Evolutionary conservation across 176 grass and related monocot species (phyloP).

Genomic region (Oryza meridionalis): DNA sequence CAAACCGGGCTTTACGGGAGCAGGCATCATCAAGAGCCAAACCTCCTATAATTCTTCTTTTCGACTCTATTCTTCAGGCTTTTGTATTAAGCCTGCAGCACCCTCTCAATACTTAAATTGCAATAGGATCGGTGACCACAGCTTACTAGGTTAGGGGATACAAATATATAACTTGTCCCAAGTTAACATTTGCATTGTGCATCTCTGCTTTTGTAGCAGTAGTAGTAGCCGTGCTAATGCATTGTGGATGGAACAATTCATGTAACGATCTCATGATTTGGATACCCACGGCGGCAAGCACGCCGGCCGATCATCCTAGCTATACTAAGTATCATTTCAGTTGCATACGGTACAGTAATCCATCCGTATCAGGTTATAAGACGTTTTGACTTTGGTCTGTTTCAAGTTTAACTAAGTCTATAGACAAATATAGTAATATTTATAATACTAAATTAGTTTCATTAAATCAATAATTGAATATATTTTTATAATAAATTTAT

Average conservation of each 20-base stretch:
- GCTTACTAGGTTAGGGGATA: background rate
- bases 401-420: too few relatives aligned
- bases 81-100: background rate
- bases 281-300: slow-evolving; percentile 30
- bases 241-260: slow-evolving; percentile 37
- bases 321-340: background rate
- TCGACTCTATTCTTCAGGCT: background rate
- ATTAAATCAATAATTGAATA: too few relatives aligned
- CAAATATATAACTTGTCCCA: background rate
- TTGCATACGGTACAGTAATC: background rate
- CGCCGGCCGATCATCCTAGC: background rate
- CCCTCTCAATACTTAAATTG: background rate
- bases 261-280: slow-evolving; percentile 40
- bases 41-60: slow-evolving; percentile 3
- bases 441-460: too few relatives aligned
- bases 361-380: too few relatives aligned
- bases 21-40: slow-evolving; percentile 15
- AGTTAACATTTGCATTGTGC: background rate
- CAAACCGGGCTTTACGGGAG: slow-evolving; percentile 35
- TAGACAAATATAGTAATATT: too few relatives aligned
- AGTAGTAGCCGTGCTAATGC: slow-evolving; percentile 37
- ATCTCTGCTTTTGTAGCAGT: background rate
- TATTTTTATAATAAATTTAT: too few relatives aligned
- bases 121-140: background rate
- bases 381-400: too few relatives aligned